phyloP scores from a whole-genome alignment of 345 rosid genomes.

The Camelina hispida region DNA sequence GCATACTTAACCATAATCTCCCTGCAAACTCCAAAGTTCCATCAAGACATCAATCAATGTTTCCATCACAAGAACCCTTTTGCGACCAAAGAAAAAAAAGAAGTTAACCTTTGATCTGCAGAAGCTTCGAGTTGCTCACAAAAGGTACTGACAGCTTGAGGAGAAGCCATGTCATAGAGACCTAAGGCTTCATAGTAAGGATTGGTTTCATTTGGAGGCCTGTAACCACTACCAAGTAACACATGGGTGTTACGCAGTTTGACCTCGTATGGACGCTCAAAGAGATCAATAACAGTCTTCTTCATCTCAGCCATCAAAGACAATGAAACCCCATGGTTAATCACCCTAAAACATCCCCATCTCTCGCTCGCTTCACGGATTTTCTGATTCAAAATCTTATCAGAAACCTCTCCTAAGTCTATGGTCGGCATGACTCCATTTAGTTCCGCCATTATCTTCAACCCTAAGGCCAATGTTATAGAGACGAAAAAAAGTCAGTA shows the following conservation, averaged over 20 bases:
- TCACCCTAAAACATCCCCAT: conserved; percentile 83
- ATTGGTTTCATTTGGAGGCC: conserved; percentile 55
- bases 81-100: background rate
- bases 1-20: conserved; percentile 66
- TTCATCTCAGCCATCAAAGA: conserved; percentile 70
- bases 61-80: conserved; percentile 24
- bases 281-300: conserved; percentile 59
- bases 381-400: conserved; percentile 49
- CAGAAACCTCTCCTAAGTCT: conserved; percentile 56
- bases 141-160: conserved; percentile 62
- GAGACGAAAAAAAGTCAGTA: background rate
- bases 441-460: conserved; percentile 26
- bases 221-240: conserved; percentile 76
- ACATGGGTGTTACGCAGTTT: conserved; percentile 64
- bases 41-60: conserved; percentile 3
- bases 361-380: conserved; percentile 63
- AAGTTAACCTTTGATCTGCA: conserved; percentile 62
- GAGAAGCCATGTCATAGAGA: conserved; percentile 68
- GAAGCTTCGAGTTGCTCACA: conserved; percentile 75
- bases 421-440: conserved; percentile 48
- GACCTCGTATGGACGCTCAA: conserved; percentile 70
- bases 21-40: conserved; percentile 41
- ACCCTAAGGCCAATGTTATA: conserved; percentile 3
- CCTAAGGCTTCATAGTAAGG: conserved; percentile 90
- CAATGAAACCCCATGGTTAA: conserved; percentile 62